Percentiles rank a stretch among this genome's conserved stretches.
phyloP scores from a whole-genome alignment of 768 basidiomycete species.

The Naematelia encephala region DNA sequence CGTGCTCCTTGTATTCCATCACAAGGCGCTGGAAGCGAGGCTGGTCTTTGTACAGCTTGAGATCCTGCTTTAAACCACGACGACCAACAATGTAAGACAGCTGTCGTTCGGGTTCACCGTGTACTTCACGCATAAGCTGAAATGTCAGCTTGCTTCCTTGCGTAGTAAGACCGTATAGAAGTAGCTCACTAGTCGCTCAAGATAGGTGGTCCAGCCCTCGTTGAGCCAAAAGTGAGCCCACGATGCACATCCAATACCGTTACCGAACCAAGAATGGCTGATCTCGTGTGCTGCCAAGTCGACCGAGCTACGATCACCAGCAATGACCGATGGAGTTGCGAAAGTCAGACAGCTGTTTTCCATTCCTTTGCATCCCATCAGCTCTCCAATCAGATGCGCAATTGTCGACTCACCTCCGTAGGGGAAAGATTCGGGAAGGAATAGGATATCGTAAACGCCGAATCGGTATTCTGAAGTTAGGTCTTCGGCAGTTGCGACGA shows the following conservation, averaged over 20 bases:
- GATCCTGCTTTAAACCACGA: slow-evolving; percentile 67
- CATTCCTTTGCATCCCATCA: slow-evolving; percentile 49
- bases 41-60: slow-evolving; percentile 60
- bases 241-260: slow-evolving; percentile 55
- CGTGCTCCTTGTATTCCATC: slow-evolving; percentile 63
- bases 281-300: slow-evolving; percentile 77
- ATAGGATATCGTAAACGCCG: slow-evolving; percentile 81
- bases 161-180: neutral
- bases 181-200: slow-evolving; percentile 64
- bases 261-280: slow-evolving; percentile 84
- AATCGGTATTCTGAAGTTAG: slow-evolving; percentile 74
- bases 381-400: slow-evolving; percentile 5
- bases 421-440: slow-evolving; percentile 87
- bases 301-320: slow-evolving; percentile 79
- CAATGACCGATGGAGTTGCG: slow-evolving; percentile 80
- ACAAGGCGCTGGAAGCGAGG: slow-evolving; percentile 78
- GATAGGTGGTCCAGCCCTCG: slow-evolving; percentile 82
- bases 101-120: slow-evolving; percentile 71
- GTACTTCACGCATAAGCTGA: slow-evolving; percentile 58
- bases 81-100: slow-evolving; percentile 59
- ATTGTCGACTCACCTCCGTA: slow-evolving; percentile 92
- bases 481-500: slow-evolving; percentile 70
- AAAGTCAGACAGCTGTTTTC: slow-evolving; percentile 88
- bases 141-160: neutral
- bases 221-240: slow-evolving; percentile 54